Evolutionary conservation across 1,139 yeast species (phyloP).

Genomic region (Taiozyma sp.): DNA sequence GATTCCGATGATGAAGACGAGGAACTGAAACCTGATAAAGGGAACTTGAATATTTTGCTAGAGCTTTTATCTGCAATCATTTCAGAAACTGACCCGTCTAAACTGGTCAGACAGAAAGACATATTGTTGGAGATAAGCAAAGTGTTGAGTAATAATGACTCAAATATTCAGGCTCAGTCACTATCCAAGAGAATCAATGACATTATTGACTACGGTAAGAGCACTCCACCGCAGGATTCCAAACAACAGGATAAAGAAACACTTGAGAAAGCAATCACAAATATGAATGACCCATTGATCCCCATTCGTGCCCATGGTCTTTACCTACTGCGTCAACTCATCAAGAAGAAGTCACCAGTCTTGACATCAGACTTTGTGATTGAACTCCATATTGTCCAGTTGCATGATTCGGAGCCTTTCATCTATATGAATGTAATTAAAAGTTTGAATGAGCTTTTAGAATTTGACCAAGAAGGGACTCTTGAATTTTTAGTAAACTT

Average conservation of each 20-base stretch:
- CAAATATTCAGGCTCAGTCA: constrained; percentile 13
- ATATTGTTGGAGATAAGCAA: constrained; percentile 14
- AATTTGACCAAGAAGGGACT: constrained; percentile 36
- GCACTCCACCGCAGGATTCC: constrained; percentile 5
- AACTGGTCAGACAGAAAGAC: constrained; percentile 13
- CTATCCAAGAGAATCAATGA: constrained; percentile 13
- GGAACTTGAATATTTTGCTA: constrained; percentile 30
- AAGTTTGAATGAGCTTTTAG: constrained; percentile 59
- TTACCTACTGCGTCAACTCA: constrained; percentile 53
- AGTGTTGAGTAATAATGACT: not conserved
- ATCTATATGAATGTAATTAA: constrained; percentile 80
- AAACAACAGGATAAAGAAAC: constrained; percentile 28
- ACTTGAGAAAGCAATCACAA: constrained; percentile 52
- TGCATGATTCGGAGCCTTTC: constrained; percentile 80
- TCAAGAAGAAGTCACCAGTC: constrained; percentile 43
- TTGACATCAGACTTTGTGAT: constrained; percentile 51
- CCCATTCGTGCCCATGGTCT: constrained; percentile 89
- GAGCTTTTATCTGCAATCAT: constrained; percentile 52
- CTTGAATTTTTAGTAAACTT: constrained; percentile 35
- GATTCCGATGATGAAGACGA: constrained; percentile 36
- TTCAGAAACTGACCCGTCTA: constrained; percentile 33
- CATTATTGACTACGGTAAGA: constrained; percentile 1
- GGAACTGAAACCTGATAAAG: constrained; percentile 35
- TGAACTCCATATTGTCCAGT: constrained; percentile 55
- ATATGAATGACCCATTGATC: constrained; percentile 70